Evolutionary conservation across 2,329 filamentous ascomycete genomes (phyloP), one percentile per base, ranked within the genome.

Genomic region (Bipolaris victoriae): DNA sequence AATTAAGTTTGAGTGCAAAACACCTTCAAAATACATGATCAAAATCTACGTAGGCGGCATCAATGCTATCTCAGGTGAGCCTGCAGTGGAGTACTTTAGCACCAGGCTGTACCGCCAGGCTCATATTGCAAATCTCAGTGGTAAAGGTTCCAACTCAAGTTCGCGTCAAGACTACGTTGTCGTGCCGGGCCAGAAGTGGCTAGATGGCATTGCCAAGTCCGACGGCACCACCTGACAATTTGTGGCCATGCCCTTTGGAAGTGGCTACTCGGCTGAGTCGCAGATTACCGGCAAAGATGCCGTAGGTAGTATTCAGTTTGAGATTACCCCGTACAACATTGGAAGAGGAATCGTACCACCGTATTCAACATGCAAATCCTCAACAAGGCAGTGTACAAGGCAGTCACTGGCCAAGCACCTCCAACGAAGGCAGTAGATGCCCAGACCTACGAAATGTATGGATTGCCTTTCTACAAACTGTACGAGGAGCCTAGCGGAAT

Each of bases 191-290:
- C 80, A 81, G 55, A 49, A 54, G 2, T 80, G 76, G 78, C 66
- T 83, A 0, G 78, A 82, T 64, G 80, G 79, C 1, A 75, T 81
- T 31, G 73, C 74, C 1, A 65, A 57, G 1, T 47, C 44, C 0
- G 58, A 75, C 26, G 77, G 78, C 1, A 64, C 66, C 1, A 78
- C 83, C 4, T 73, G 78, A 9, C 81, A 84, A 57, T 83, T 84
- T 56, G 78, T 83, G 2, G 80, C 81, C 1, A 80, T 80, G 75
- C 77, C 79, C 0, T 60, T 77, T 24, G 77, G 76, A 1, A 68
- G 66, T 13, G 79, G 79, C 1, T 80, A 81, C 51, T 76, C 77
- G 0, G 73, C 83, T 7, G 81, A 83, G 62, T 71, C 73, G 2
- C 81, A 83, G 60, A 60, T 82, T 5, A 81, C 77, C 0, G 79